Conservation (phyloP, 257 asterid genomes). For the Nicotiana benthamiana region DNA sequence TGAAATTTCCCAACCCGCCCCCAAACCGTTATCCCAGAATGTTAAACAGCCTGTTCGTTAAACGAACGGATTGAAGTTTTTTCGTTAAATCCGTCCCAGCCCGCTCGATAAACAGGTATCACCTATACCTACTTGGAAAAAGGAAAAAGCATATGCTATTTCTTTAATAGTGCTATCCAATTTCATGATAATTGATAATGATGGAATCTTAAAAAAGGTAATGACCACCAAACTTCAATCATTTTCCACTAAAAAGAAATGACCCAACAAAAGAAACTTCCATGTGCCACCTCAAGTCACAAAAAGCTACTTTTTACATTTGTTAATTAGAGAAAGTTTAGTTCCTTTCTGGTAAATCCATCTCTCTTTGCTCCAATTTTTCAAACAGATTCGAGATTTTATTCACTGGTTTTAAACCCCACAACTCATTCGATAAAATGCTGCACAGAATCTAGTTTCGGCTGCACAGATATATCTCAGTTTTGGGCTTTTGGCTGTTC, state of each 20-base stretch:
- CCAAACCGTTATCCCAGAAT: too few species aligned
- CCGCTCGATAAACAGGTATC: too few species aligned
- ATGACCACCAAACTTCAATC: background rate
- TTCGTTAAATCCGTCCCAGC: too few species aligned
- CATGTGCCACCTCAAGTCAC: slow-evolving; percentile 9
- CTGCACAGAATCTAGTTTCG: slow-evolving; percentile 3
- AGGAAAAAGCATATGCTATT: too few species aligned
- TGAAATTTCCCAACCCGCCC: too few species aligned
- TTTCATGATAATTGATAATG: background rate
- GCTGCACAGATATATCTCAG: background rate
- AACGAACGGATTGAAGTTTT: too few species aligned
- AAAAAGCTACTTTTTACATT: background rate
- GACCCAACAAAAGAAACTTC: slow-evolving; percentile 9
- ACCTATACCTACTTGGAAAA: too few species aligned
- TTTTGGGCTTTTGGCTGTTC: background rate
- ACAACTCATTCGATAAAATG: background rate
- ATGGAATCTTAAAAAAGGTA: too few species aligned
- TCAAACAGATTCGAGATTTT: slow-evolving; percentile 10
- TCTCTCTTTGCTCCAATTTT: background rate
- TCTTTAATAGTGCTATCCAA: too few species aligned
- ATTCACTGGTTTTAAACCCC: background rate
- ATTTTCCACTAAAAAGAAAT: too few species aligned
- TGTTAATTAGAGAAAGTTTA: background rate
- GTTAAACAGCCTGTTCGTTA: too few species aligned
- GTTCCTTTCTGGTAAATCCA: background rate